Base-by-base conservation (phyloP, 495 filamentous ascomycete species). In the Aspergillus biplanus region DNA sequence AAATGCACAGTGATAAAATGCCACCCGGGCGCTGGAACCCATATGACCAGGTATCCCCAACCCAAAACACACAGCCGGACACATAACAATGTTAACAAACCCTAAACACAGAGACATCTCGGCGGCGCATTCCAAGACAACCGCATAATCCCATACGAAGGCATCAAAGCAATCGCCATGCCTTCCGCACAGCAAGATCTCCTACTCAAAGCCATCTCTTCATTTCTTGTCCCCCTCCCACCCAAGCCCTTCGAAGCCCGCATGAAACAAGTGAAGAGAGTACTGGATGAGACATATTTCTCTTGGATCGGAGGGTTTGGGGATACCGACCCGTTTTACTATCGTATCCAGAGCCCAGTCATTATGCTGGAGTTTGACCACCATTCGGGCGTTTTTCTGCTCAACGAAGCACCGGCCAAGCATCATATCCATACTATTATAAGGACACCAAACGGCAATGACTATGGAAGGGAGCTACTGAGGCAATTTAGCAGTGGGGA, bases 121-220 rank as follows among this genome's bases (percentile, higher is more conserved):
- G 87, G 87, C 69, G 90, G 90, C 58, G 90, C 90, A n/a, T 89
- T 87, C 70, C 82, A 86, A 37, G 90, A 93, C 66, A 93, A 93
- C 74, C 80, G 90, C 15, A 77, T 89, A n/a, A 84, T 93, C 8
- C 89, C 89, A 0, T 90, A 89, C 74, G 89, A 92, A 74, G 89
- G 89, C 5, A 70, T 90, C 27, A 55, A 71, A 0, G 85, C 62
- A 0, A 71, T 73, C 0, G 70, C 72, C 0, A 74, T 92, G 42
- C 65, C 64, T 6, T 52, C 59, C 0, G 71, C 63, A 11, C 85
- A 88, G 69, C 82, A 84, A 65, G 68, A 72, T 13, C 71, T 86
- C 11, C 78, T 91, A 31, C 75, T 83, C n/a, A 68, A 67, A 1
- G 84, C 92, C 37, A 68, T 88, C 7, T 69, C 77, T 31, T 80